Conservation (phyloP, 2,329 filamentous ascomycete species). For the Fonsecaea multimorphosa region DNA sequence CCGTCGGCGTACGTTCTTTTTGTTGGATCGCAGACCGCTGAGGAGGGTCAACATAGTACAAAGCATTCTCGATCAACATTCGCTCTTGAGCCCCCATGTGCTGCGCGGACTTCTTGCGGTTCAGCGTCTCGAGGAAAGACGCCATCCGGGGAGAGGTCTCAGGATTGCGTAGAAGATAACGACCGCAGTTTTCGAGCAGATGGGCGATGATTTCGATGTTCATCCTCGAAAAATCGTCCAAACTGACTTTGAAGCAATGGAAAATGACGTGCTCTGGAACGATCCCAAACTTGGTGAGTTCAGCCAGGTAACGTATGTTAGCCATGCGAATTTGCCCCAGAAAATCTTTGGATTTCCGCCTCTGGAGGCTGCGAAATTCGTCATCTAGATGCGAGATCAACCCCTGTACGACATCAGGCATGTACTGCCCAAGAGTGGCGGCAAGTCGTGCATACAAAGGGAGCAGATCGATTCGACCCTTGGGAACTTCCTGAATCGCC, state of each 20-base stretch:
- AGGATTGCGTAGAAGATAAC: constrained; percentile 88
- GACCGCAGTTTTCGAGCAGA: constrained; percentile 91
- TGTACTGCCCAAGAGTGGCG: constrained; percentile 89
- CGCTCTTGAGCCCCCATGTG: constrained; percentile 94
- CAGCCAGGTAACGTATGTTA: constrained; percentile 96
- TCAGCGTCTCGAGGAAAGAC: constrained; percentile 90
- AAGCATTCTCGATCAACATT: constrained; percentile 97
- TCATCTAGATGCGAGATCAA: constrained; percentile 92
- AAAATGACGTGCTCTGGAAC: constrained; percentile 99
- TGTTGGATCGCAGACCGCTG: constrained; percentile 92
- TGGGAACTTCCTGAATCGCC: constrained; percentile 90
- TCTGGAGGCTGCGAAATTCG: constrained; percentile 94
- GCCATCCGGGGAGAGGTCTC: constrained; percentile 93
- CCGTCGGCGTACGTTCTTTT: constrained; percentile 92
- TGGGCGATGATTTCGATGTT: constrained; percentile 99
- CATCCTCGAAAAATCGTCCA: constrained; percentile 98
- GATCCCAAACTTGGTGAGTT: constrained; percentile 96
- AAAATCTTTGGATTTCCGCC: constrained; percentile 97
- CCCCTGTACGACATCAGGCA: constrained; percentile 91
- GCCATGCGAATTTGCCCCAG: constrained; percentile 89
- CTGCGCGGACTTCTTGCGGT: constrained; percentile 93
- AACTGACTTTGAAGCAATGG: constrained; percentile 94
- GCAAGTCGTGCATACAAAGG: constrained; percentile 91
- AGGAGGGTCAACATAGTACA: constrained; percentile 97
- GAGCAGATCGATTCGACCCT: constrained; percentile 87